Evolutionary conservation across 352 stramenopile genomes (phyloP).

Genomic region (Plasmopara viticola): DNA sequence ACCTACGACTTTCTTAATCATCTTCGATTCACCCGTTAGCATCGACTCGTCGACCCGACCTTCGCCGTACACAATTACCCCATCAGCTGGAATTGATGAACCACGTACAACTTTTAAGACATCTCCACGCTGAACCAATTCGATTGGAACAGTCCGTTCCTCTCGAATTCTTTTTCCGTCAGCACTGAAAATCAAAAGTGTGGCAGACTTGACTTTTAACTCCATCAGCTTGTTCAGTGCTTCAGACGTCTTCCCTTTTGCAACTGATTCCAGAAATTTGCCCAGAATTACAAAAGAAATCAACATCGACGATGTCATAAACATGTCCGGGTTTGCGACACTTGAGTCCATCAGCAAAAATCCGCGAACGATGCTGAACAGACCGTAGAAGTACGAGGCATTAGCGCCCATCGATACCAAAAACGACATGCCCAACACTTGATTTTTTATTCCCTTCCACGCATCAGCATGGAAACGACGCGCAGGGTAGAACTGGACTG

Average conservation of each 20-base stretch:
- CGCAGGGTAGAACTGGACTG: slow-evolving; percentile 93
- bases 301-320: slow-evolving; percentile 98
- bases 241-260: slow-evolving; percentile 91
- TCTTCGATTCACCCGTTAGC: slow-evolving; percentile 93
- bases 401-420: slow-evolving; percentile 95
- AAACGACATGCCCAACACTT: slow-evolving; percentile 94
- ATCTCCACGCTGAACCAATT: slow-evolving; percentile 89
- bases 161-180: slow-evolving; percentile 50
- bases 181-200: slow-evolving; percentile 79
- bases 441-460: slow-evolving; percentile 87
- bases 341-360: slow-evolving; percentile 57
- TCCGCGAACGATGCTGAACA: slow-evolving; percentile 83
- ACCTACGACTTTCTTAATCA: slow-evolving; percentile 86
- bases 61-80: slow-evolving; percentile 88
- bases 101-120: slow-evolving; percentile 92
- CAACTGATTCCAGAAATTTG: slow-evolving; percentile 95
- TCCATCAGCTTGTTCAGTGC: slow-evolving; percentile 95
- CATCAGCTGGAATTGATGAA: slow-evolving; percentile 89
- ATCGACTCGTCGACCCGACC: slow-evolving; percentile 91
- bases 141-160: slow-evolving; percentile 76
- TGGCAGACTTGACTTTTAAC: slow-evolving; percentile 93
- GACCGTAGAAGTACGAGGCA: slow-evolving; percentile 93
- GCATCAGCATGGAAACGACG: slow-evolving; percentile 92
- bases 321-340: slow-evolving; percentile 84
- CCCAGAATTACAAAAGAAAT: slow-evolving; percentile 97